Evolutionary conservation across 1,284 basidiomycete species (phyloP).

Genomic region (Ceratobasidium sp.): DNA sequence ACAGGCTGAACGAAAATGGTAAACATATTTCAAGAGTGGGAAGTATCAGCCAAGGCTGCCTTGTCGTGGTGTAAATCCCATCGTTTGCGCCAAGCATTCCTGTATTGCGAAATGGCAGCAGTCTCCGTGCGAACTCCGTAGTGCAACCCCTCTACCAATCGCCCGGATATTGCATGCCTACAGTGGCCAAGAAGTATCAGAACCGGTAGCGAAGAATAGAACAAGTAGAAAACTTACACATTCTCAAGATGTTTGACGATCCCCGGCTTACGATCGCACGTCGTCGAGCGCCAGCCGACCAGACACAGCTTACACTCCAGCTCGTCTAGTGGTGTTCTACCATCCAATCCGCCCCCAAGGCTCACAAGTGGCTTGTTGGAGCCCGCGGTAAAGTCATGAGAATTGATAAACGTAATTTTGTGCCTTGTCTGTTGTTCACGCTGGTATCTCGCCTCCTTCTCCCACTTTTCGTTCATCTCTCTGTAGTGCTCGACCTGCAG

Average conservation of each 20-base stretch:
- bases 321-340: not conserved
- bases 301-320: not conserved
- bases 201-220: not conserved
- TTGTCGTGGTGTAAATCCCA: slow-evolving; percentile 1
- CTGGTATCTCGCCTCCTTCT: not conserved
- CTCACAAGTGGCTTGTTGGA: not conserved
- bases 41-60: no score
- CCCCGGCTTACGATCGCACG: not conserved
- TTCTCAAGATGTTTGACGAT: not conserved
- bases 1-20: no score
- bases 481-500: not conserved
- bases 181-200: not conserved
- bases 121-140: not conserved
- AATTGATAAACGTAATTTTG: not conserved
- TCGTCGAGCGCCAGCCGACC: not conserved
- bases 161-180: not conserved
- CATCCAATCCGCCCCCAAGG: not conserved
- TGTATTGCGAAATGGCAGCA: not conserved
- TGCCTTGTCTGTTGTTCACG: not conserved
- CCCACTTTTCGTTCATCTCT: slow-evolving; percentile 6
- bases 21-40: no score
- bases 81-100: not conserved
- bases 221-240: not conserved
- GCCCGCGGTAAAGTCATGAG: not conserved
- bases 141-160: not conserved